Evolutionary conservation across 352 stramenopile species (phyloP).

Genomic region (Globisporangium cederbergense): DNA sequence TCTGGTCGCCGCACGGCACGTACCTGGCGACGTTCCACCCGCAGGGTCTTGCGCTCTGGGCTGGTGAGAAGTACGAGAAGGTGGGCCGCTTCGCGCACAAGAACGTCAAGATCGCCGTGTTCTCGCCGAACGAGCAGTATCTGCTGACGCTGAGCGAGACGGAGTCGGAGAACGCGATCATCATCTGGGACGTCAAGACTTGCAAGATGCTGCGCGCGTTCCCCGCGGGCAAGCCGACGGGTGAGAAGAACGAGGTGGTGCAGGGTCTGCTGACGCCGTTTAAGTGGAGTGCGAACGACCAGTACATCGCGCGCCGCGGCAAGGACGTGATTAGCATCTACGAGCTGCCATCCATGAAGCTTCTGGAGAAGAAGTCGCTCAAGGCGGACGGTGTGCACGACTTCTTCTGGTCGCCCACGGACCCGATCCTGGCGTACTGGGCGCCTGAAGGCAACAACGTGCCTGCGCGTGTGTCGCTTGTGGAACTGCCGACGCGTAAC

Average conservation of each 20-base stretch:
- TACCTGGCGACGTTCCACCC: constrained; percentile 98
- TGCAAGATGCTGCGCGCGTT: constrained; percentile 85
- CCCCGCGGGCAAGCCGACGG: constrained; percentile 71
- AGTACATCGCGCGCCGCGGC: constrained; percentile 94
- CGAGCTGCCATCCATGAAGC: constrained; percentile 94
- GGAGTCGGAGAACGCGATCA: constrained; percentile 92
- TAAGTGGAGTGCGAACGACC: constrained; percentile 96
- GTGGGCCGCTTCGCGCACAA: constrained; percentile 95
- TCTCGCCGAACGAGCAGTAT: constrained; percentile 96
- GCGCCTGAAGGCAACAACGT: constrained; percentile 93
- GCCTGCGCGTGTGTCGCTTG: constrained; percentile 95
- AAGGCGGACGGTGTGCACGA: constrained; percentile 93
- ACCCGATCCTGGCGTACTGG: constrained; percentile 96
- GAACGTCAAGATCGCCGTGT: constrained; percentile 94
- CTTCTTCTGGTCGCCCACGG: constrained; percentile 97
- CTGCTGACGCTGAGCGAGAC: constrained; percentile 96
- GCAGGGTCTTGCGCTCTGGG: constrained; percentile 97
- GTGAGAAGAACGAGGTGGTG: constrained; percentile 69
- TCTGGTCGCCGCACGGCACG: constrained; percentile 96
- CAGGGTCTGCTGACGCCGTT: constrained; percentile 85
- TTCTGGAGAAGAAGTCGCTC: constrained; percentile 97
- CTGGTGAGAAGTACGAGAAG: constrained; percentile 96
- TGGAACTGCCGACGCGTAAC: constrained; percentile 93
- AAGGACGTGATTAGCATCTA: constrained; percentile 94
- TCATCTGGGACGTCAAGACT: constrained; percentile 95